phyloP scores from a whole-genome alignment of 169 alveolate species.

The Eimeria acervulina region DNA sequence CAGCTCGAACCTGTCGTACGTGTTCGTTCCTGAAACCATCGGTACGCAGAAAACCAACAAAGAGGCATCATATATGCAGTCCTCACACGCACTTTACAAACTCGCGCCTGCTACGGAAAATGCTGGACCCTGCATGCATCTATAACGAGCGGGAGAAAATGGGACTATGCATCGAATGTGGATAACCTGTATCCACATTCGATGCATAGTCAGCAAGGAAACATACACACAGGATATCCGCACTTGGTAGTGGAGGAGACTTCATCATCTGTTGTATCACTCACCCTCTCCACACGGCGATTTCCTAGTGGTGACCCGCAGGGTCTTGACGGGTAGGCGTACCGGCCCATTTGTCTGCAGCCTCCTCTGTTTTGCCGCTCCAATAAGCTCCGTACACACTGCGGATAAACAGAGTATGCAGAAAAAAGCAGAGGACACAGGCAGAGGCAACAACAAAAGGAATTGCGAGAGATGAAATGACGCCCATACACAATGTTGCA shows the following conservation, averaged over 20 bases:
- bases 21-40: conserved; percentile 93
- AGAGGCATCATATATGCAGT: neutral
- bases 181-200: no score
- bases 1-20: conserved; percentile 99
- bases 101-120: neutral
- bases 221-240: no score
- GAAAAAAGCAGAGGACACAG: neutral
- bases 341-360: conserved; percentile 98
- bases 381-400: conserved; percentile 96
- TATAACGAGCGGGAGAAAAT: no score
- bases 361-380: conserved; percentile 96
- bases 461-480: neutral
- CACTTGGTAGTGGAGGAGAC: neutral
- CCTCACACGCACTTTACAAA: neutral
- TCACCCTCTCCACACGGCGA: conserved; percentile 98
- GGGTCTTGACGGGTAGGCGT: conserved; percentile 98
- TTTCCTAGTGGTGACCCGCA: conserved; percentile 97
- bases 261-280: neutral
- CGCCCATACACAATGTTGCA: neutral
- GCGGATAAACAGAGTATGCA: neutral
- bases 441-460: neutral
- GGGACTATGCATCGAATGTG: no score
- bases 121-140: no score
- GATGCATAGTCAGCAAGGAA: no score
- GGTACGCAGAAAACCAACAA: neutral